Evolutionary conservation across 371 early-diverging fungal species (phyloP), one percentile per base, ranked within the genome.

Genomic region (Batrachochytrium dendrobatidis): DNA sequence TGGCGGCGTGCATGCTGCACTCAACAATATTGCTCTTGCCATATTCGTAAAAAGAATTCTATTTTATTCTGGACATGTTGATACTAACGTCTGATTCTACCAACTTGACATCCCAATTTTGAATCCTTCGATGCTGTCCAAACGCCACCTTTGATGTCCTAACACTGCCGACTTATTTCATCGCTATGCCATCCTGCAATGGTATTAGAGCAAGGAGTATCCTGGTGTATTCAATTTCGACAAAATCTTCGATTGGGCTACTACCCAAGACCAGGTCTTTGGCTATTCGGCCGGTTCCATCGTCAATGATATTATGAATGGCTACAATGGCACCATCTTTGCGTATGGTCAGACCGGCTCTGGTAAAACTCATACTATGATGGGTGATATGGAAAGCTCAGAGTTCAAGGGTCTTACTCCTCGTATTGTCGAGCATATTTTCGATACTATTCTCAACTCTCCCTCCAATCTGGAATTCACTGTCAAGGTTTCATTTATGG

Each of bases 291-390:
- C 94, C 58, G 84, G 84, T 62, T 83, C 89, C 43, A 91, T 90
- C 53, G 87, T 97, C 34, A 93, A 92, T 73, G 94, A 76, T 67
- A 71, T 74, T 20, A 73, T 80, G 75, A 51, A 62, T 33, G 82
- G 79, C 5, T 80, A 82, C 67, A 96, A 97, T 77, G 97, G 97
- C 46, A 98, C 99, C 2, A 91, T 98, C n/a, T 98, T 99, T 70
- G 98, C 96, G 34, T 99, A 95, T 72, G 97, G 97, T 63, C 96
- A 95, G 71, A 95, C 95, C 2, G 98, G 98, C 60, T 87, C 90
- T 52, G 99, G 99, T 74, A 99, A 99, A 83, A 99, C 99, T 4
- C 91, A 91, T 74, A 99, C 99, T 10, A 98, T 99, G 99, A 93
- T 95, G 94, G 94, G 95, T 49, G 92, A 94, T 64, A 90, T 95